Conservation (phyloP, 192 early-diverging fungal species). For the Gaertneriomyces semiglobifer region DNA sequence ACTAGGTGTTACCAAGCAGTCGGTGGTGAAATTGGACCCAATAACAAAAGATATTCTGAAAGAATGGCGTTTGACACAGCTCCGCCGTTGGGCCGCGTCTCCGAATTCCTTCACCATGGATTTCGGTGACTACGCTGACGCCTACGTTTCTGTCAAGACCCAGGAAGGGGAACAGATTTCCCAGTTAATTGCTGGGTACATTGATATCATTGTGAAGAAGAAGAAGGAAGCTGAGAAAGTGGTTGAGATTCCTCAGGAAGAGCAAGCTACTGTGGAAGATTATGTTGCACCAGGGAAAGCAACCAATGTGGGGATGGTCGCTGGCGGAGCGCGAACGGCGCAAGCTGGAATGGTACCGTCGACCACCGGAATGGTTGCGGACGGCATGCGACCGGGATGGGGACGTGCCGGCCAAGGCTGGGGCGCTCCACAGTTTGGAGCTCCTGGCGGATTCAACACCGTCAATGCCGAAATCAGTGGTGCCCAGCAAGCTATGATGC, state of each 20-base stretch:
- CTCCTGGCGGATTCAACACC: slow-evolving; percentile 21
- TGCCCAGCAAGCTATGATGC: slow-evolving; percentile 46
- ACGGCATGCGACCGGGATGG: slow-evolving; percentile 34
- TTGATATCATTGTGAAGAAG: slow-evolving; percentile 63
- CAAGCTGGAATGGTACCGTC: slow-evolving; percentile 29
- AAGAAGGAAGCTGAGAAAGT: slow-evolving; percentile 51
- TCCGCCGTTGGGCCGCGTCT: slow-evolving; percentile 56
- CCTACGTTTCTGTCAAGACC: slow-evolving; percentile 57
- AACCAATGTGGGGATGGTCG: slow-evolving; percentile 38
- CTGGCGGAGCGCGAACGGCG: slow-evolving; percentile 36
- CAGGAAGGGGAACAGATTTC: slow-evolving; percentile 59
- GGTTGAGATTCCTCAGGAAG: slow-evolving; percentile 53
- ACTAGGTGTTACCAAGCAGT: slow-evolving; percentile 56
- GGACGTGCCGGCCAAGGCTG: slow-evolving; percentile 19
- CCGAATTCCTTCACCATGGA: slow-evolving; percentile 59
- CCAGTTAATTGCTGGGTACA: slow-evolving; percentile 58
- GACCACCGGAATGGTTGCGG: slow-evolving; percentile 17
- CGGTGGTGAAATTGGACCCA: slow-evolving; percentile 48
- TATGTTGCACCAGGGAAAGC: slow-evolving; percentile 47
- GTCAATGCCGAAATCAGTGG: slow-evolving; percentile 37
- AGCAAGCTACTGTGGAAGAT: slow-evolving; percentile 52
- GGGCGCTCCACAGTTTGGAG: slow-evolving; percentile 19
- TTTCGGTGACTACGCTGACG: slow-evolving; percentile 59
- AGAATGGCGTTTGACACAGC: slow-evolving; percentile 54
- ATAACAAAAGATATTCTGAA: slow-evolving; percentile 54